Evolutionary conservation across 768 basidiomycete genomes (phyloP), one percentile per base, ranked within the genome.

Genomic region (Tephrocybe sp.): DNA sequence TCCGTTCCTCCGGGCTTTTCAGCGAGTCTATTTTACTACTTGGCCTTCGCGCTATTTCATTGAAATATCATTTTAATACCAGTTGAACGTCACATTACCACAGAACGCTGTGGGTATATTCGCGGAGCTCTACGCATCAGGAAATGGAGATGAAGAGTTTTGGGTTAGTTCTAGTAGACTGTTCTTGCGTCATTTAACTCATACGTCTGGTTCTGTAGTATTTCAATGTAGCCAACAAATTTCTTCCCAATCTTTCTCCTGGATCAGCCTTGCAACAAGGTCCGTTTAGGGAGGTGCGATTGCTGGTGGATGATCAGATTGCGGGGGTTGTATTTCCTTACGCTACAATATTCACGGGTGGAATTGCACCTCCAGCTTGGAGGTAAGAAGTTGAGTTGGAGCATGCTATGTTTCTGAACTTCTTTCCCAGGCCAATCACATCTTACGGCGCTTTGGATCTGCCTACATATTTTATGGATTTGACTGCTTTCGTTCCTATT

Each of bases 361-460:
- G 86, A 0, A 82, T 89, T 55, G 73, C 80, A 12, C 88, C 87
- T 0, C 68, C 78, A 1, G 74, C 80, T 26, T 90, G 89, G 88
- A 76, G 82, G 84, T 81, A 53, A 39, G 54, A 33, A 11, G 12
- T 22, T 23, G 5, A 14, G 17, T 20, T 33, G n/a, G 23, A 3
- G 16, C 13, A n/a, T n/a, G n/a, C n/a, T n/a, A n/a, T 30, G 23
- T 17, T 6, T 33, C 30, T 35, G 9, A 39, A 35, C 14, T 14
- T 31, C 7, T 44, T 8, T 5, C 33, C 7, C 38, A 83, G 85
- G 45, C 88, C 88, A 3, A 87, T 90, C 62, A 79, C 85, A 2
- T 80, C 88, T 0, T 90, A 89, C 51, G 85, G 87, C 10, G 85
- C 86, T 1, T 68, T 89, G 19, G 87, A 90, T 61, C 73, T 88